Base-by-base conservation (phyloP, 495 filamentous ascomycete genomes). In the Rhypophila decipiens region DNA sequence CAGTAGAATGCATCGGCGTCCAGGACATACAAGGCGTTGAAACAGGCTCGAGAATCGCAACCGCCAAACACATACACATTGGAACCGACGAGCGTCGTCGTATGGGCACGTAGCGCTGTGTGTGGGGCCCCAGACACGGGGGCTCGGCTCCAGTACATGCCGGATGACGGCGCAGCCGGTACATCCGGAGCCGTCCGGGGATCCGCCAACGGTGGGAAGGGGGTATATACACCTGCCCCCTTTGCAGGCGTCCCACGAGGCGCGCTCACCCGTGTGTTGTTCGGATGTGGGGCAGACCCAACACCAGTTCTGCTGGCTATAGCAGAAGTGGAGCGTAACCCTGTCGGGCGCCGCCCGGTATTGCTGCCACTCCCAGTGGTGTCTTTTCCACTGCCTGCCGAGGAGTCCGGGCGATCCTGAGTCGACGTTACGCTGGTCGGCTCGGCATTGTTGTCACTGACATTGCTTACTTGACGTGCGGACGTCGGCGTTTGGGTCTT, bases 141-240 rank as follows among this genome's bases (percentile, higher is more conserved):
- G 13, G 79, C 79, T 34, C 70, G 72, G 43, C 76, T 79, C 80
- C 80, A 84, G 65, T 84, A 84, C 80, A 84, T 84, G 38, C 80
- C 80, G 36, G 76, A 78, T 15, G 80, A 76, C n/a, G 80, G 80
- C 9, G 80, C 78, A 2, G 71, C 66, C 4, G 70, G 72, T 18
- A 83, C 79, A 38, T 82, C 72, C 11, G 77, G 72, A 11, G 77
- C 75, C 15, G 71, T 79, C 22, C 65, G 60, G 7, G 78, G 73
- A 56, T 79, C 75, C 34, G 72, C 73, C 9, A 83, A 63, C 24
- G 78, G 76, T 15, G 80, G 80, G 47, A 75, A 77, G 0, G 65
- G 49, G 2, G 66, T 63, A 49, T 76, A 58, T 22, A 57, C 53
- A 38, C 67, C 64, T 2, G 60, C 59, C 9, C 64, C 56, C n/a